A percentile compares a stretch with the other conserved stretches of the same genome.
Conservation (phyloP, 768 basidiomycete species). For the Lactifluus hygrophoroides region DNA sequence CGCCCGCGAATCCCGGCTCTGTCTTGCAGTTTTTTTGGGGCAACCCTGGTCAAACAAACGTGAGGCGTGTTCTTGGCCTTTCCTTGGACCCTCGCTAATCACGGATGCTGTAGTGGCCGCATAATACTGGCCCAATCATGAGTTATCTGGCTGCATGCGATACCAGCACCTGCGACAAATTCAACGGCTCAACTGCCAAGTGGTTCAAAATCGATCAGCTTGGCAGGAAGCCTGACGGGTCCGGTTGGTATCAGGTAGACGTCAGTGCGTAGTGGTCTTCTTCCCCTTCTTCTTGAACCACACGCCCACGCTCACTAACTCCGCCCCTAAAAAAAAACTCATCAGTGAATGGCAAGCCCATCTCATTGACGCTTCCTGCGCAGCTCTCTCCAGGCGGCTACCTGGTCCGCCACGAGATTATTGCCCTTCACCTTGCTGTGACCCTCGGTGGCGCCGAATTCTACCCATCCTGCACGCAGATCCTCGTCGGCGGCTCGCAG, state of each 20-base stretch:
- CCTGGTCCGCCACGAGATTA: conserved; percentile 71
- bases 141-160: conserved; percentile 66
- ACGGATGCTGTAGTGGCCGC: conserved; percentile 34
- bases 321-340: not conserved
- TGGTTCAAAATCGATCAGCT: conserved; percentile 58
- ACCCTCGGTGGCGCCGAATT: conserved; percentile 62
- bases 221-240: conserved; percentile 22
- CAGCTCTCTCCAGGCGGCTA: conserved; percentile 62
- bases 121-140: conserved; percentile 61
- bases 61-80: conserved; percentile 12
- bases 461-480: conserved; percentile 64
- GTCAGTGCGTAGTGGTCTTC: conserved; percentile 22
- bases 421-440: conserved; percentile 63
- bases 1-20: conserved; percentile 51
- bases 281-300: not conserved
- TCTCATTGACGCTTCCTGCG: conserved; percentile 27
- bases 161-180: conserved; percentile 46
- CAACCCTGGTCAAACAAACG: conserved; percentile 31
- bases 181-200: conserved; percentile 47
- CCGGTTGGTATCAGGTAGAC: conserved; percentile 27
- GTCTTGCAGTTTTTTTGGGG: conserved; percentile 44
- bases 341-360: conserved; percentile 23
- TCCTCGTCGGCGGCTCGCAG: conserved; percentile 43
- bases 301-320: not conserved
- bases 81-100: not conserved